Conservation (phyloP, 2,329 filamentous ascomycete genomes). For the Cladosporium sp. region DNA sequence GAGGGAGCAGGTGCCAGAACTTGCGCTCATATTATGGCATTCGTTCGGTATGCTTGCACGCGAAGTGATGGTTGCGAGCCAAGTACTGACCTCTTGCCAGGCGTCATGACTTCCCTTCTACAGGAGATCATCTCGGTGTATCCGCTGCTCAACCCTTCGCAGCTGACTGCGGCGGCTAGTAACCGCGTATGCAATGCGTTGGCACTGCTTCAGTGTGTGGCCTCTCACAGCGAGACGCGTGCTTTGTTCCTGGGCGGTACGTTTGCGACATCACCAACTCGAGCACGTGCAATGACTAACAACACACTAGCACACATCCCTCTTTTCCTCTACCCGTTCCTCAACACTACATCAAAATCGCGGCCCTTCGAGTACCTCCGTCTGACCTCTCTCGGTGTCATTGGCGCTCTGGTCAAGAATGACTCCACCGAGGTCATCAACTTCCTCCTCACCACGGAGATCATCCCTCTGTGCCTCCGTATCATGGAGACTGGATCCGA, state of each 20-base stretch:
- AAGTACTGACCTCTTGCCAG: slow-evolving; percentile 48
- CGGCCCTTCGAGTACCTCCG: slow-evolving; percentile 96
- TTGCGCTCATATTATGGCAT: slow-evolving; percentile 96
- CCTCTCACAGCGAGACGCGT: slow-evolving; percentile 93
- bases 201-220: slow-evolving; percentile 92
- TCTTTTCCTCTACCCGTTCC: slow-evolving; percentile 94
- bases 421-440: slow-evolving; percentile 99
- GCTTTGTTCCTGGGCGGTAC: slow-evolving; percentile 90
- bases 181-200: slow-evolving; percentile 98
- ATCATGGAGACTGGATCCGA: slow-evolving; percentile 99
- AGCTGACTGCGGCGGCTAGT: slow-evolving; percentile 93
- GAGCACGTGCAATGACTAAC: slow-evolving; percentile 6
- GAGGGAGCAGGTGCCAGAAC: slow-evolving; percentile 93
- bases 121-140: slow-evolving; percentile 99
- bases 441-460: slow-evolving; percentile 96
- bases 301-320: slow-evolving; percentile 78
- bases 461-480: slow-evolving; percentile 92
- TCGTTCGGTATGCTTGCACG: slow-evolving; percentile 76
- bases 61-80: not conserved
- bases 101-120: slow-evolving; percentile 95
- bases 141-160: slow-evolving; percentile 91
- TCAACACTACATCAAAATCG: slow-evolving; percentile 98
- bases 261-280: slow-evolving; percentile 26
- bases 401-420: slow-evolving; percentile 96
- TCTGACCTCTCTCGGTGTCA: slow-evolving; percentile 91